Base-by-base conservation (phyloP, 441 rosid genomes). In the Cnidoscolus chayamansa region DNA sequence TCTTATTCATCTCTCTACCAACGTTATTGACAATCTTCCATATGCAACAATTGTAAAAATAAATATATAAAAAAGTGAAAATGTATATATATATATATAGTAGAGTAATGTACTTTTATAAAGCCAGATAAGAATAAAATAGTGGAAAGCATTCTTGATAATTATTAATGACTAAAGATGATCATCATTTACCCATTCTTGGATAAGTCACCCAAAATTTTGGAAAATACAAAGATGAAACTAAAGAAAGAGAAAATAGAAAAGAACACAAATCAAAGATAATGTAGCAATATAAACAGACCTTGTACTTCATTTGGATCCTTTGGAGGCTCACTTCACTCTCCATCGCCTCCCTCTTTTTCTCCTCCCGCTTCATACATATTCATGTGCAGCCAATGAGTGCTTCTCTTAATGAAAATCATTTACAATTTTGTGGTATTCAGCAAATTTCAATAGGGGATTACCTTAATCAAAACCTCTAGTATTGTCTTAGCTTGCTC, bases 401-500 rank as follows among this genome's bases (percentile, higher is more conserved):
- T 40, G 19, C 68, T 40, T 75, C 50, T 51, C 43, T 20, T 58
- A 40, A 51, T 0, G 59, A 43, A 72, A 54, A 74, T 71, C 72
- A 20, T 13, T 62, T 51, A 32, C 43, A 49, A 10, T 20, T 67
- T 60, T 2, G 35, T 19, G 3, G 53, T 32, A 72, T 17, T 66
- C 47, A 78, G 63, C 32, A 59, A 82, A 75, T 58, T 31, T 73
- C 49, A 32, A 61, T n/a, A 20, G 75, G 69, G 76, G 67, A 63
- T 62, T 77, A 86, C 99, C 99, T 88, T 94, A 77, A 94, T 90
- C 72, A 94, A 84, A 48, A 92, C 89, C 79, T 90, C 94, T 57
- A 94, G 88, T 69, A 94, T 86, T 70, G 87, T 86, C 83, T 94
- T 89, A 55, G 99, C 98, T 80, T 94, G 98, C 65, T 88, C 99